Percentiles rank a stretch among this genome's conserved stretches.
Evolutionary conservation across 495 filamentous ascomycete genomes (phyloP).

Genomic region (Bryoglossum gracile): DNA sequence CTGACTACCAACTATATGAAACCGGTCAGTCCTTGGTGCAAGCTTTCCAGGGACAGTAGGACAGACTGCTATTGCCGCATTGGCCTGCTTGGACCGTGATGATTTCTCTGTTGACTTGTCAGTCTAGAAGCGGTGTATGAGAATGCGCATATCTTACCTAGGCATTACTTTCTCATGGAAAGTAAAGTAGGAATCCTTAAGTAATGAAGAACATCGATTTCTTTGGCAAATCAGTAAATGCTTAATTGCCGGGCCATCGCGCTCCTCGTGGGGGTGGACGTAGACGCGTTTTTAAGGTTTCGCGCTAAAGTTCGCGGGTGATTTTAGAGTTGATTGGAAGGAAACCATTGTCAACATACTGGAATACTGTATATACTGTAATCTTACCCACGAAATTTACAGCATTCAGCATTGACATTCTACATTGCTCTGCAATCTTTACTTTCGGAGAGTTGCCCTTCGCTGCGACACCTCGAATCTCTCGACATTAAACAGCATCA

Average conservation of each 20-base stretch:
- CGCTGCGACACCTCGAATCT: too few species aligned
- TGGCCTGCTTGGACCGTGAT: constrained; percentile 99
- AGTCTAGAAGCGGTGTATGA: not conserved
- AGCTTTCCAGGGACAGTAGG: too few species aligned
- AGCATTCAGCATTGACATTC: too few species aligned
- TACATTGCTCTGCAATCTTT: not conserved
- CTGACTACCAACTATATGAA: constrained; percentile 68
- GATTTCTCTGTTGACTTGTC: constrained; percentile 64
- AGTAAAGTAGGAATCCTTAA: not conserved
- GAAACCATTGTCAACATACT: too few species aligned
- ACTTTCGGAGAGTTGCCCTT: not conserved
- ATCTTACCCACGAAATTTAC: too few species aligned
- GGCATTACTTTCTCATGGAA: constrained; percentile 34
- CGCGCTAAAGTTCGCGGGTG: constrained; percentile 1
- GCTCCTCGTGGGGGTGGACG: constrained; percentile 1
- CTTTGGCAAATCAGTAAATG: not conserved
- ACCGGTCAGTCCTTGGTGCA: too few species aligned
- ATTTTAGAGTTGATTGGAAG: not conserved
- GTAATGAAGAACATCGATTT: not conserved
- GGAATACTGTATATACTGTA: too few species aligned
- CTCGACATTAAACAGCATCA: too few species aligned
- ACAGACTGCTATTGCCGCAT: constrained; percentile 97
- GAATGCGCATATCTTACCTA: constrained; percentile 30
- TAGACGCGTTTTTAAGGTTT: constrained; percentile 13
- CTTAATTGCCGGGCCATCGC: not conserved